phyloP scores from a whole-genome alignment of 129 eudicot species.

The Logfia minima region DNA sequence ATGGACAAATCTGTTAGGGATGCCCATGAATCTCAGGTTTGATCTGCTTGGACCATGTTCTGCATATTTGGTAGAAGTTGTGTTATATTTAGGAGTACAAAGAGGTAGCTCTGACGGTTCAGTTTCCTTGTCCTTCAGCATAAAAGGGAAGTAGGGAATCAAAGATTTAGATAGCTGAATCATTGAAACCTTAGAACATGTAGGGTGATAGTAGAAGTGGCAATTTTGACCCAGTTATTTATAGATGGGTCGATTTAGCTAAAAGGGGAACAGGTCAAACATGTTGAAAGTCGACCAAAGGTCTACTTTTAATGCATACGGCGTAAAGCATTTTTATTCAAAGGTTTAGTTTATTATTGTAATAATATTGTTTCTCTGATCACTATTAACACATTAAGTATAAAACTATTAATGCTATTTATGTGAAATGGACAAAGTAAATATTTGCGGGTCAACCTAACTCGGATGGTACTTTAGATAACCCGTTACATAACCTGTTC shows the following conservation, averaged over 20 bases:
- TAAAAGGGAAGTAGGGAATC: not conserved
- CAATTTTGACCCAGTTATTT: not conserved
- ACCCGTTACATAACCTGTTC: not conserved
- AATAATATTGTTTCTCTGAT: not conserved
- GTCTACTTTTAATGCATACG: not conserved
- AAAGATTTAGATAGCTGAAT: not conserved
- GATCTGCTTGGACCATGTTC: constrained; percentile 7
- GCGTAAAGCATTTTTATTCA: not conserved
- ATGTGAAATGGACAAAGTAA: not conserved
- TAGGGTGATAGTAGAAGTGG: not conserved
- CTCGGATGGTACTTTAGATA: too few species aligned
- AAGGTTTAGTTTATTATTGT: not conserved
- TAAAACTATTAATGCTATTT: not conserved
- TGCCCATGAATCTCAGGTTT: constrained; percentile 79
- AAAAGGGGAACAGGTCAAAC: not conserved
- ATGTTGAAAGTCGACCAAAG: not conserved
- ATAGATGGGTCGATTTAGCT: not conserved
- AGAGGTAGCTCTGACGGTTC: constrained; percentile 9
- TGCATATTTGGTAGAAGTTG: not conserved
- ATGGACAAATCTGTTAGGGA: constrained; percentile 66
- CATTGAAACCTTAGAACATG: not conserved
- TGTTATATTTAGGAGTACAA: not conserved
- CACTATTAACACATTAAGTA: not conserved
- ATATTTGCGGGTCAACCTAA: not conserved
- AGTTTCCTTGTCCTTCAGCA: not conserved